Conservation (phyloP, 108 stramenopile genomes). For the Skeletonema potamos region DNA sequence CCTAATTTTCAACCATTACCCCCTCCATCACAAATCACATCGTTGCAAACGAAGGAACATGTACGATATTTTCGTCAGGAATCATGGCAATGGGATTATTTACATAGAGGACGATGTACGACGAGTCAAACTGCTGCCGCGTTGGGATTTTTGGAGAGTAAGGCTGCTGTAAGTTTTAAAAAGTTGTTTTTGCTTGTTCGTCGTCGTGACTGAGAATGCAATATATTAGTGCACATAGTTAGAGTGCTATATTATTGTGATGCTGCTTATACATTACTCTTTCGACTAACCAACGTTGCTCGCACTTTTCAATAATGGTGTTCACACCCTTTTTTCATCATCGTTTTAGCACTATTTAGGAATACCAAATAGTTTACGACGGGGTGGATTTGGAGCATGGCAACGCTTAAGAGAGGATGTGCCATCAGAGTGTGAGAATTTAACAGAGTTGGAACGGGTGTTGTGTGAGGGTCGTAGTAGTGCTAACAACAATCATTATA, state of each 20-base stretch:
- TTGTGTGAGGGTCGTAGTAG: constrained; percentile 34
- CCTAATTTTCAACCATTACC: constrained; percentile 74
- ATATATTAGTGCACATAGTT: too few species aligned
- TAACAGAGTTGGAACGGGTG: constrained; percentile 62
- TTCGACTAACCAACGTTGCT: too few species aligned
- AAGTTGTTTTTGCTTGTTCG: too few species aligned
- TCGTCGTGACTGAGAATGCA: too few species aligned
- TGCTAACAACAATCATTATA: not conserved
- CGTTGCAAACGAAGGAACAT: constrained; percentile 61
- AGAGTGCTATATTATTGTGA: too few species aligned
- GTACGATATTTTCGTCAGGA: constrained; percentile 82
- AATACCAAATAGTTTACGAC: constrained; percentile 61
- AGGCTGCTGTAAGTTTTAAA: constrained; percentile 38
- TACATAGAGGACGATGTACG: constrained; percentile 82
- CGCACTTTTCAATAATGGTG: too few species aligned
- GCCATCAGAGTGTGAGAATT: constrained; percentile 20
- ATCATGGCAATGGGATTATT: constrained; percentile 88
- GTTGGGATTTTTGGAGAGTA: constrained; percentile 68
- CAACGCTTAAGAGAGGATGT: constrained; percentile 51
- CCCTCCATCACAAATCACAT: constrained; percentile 39
- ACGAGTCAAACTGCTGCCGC: constrained; percentile 83
- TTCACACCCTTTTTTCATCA: too few species aligned
- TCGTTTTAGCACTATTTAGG: constrained; percentile 37
- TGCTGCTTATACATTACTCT: too few species aligned
- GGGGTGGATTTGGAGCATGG: constrained; percentile 70